Evolutionary conservation across 140 eudicot species (phyloP).

Genomic region (Anethum foeniculum): DNA sequence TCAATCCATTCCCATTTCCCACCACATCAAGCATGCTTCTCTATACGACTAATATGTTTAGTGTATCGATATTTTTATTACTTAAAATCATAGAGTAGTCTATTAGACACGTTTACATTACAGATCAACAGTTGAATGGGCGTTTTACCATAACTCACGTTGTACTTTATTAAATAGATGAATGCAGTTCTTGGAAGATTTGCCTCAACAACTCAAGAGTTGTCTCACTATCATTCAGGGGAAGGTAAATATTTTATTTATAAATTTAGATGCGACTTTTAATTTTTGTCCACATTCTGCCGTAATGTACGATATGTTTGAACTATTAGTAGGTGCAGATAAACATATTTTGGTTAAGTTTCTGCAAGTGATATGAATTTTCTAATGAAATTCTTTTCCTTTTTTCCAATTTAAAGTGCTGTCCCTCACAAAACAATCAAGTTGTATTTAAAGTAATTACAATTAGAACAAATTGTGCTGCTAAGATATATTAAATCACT

Average conservation of each 20-base stretch:
- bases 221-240: constrained; percentile 95
- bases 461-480: not conserved
- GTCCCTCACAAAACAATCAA: not conserved
- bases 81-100: not conserved
- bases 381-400: too few species aligned
- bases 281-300: not conserved
- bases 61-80: not conserved
- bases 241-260: constrained; percentile 45
- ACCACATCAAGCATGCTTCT: not conserved
- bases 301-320: not conserved
- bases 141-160: constrained; percentile 23
- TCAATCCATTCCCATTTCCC: not conserved
- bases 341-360: not conserved
- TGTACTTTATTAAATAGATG: constrained; percentile 40
- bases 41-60: not conserved
- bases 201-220: constrained; percentile 86
- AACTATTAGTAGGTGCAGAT: not conserved
- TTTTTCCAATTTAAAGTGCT: not conserved
- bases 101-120: constrained; percentile 6
- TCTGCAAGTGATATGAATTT: not conserved
- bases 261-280: not conserved
- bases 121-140: constrained; percentile 70
- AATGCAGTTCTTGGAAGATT: constrained; percentile 94
- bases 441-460: not conserved
- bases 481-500: not conserved